These are phyloP conservation scores for Ogataea zsoltii DNA, from an alignment of 805 yeast genomes.

Conservation along the genomic window DNA sequence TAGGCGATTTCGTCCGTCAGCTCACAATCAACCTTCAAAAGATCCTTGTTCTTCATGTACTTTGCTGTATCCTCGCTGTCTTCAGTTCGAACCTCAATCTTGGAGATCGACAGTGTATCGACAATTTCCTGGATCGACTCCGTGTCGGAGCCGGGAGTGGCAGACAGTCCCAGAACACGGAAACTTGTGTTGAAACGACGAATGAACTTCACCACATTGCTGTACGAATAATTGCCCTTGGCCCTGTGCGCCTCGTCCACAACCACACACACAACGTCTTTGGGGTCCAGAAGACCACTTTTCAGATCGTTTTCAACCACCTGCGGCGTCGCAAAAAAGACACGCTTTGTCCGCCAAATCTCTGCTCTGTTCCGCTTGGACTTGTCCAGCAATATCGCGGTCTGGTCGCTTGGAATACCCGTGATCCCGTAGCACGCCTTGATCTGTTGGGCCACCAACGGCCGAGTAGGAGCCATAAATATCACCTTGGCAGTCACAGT, in stretches of 20 bases:
- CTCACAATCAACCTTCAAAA: slow-evolving; percentile 59
- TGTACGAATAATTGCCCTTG: slow-evolving; percentile 86
- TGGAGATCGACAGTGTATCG: slow-evolving; percentile 68
- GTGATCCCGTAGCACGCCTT: slow-evolving; percentile 87
- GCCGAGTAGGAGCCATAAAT: slow-evolving; percentile 96
- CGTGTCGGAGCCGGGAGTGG: slow-evolving; percentile 90
- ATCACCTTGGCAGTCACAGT: slow-evolving; percentile 74
- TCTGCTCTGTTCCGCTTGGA: slow-evolving; percentile 58
- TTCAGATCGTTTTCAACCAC: slow-evolving; percentile 88
- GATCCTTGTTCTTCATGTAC: slow-evolving; percentile 70
- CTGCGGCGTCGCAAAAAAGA: slow-evolving; percentile 95
- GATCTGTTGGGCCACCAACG: slow-evolving; percentile 94
- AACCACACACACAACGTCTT: slow-evolving; percentile 69
- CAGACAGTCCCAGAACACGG: slow-evolving; percentile 84
- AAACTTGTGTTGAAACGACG: slow-evolving; percentile 64
- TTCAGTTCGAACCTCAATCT: slow-evolving; percentile 85
- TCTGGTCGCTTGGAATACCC: slow-evolving; percentile 74
- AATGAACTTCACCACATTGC: slow-evolving; percentile 71
- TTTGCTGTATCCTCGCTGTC: slow-evolving; percentile 74
- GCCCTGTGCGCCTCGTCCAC: slow-evolving; percentile 97
- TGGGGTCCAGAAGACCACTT: slow-evolving; percentile 75
- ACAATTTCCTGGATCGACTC: slow-evolving; percentile 89
- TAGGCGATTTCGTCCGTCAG: slow-evolving; percentile 55
- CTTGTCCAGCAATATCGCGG: slow-evolving; percentile 71
- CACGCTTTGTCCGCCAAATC: slow-evolving; percentile 76